phyloP scores from a whole-genome alignment of 495 filamentous ascomycete genomes.

The Glutinoglossum americanum region DNA sequence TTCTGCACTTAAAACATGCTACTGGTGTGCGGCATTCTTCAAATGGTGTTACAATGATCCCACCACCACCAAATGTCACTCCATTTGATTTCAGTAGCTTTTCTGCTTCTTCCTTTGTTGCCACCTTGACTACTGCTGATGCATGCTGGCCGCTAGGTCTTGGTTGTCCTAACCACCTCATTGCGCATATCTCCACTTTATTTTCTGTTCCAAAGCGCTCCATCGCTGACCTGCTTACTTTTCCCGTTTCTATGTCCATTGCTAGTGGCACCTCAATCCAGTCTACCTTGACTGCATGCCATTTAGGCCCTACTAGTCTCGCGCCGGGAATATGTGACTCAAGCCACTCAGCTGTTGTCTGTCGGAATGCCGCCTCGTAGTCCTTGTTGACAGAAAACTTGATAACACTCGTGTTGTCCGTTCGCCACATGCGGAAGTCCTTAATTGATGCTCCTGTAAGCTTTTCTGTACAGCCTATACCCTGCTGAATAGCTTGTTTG shows the following conservation, averaged over 20 bases:
- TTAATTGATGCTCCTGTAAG: neutral
- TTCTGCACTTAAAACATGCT: constrained; percentile 7
- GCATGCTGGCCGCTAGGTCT: constrained; percentile 8
- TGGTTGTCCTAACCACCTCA: constrained; percentile 1
- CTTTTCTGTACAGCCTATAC: neutral
- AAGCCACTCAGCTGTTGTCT: constrained; percentile 2
- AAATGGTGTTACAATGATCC: constrained; percentile 3
- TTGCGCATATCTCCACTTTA: constrained; percentile 3
- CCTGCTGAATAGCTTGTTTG: neutral
- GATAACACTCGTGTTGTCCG: constrained; percentile 1
- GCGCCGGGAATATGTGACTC: constrained; percentile 1
- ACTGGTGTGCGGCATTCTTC: constrained; percentile 7
- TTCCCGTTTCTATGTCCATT: constrained; percentile 2
- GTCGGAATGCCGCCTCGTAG: neutral
- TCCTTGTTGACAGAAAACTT: constrained; percentile 5
- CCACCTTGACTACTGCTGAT: constrained; percentile 7
- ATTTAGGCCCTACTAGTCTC: constrained; percentile 5
- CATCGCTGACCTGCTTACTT: constrained; percentile 5
- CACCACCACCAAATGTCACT: constrained; percentile 6
- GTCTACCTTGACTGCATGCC: constrained; percentile 6
- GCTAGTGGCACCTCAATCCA: constrained; percentile 5
- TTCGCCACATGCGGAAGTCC: neutral
- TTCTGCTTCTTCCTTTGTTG: constrained; percentile 7
- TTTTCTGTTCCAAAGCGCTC: constrained; percentile 3
- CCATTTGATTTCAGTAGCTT: constrained; percentile 7